Percentiles rank a stretch among this genome's conserved stretches.
phyloP scores from a whole-genome alignment of 1,284 basidiomycete species.

The Melampsora occidentalis region DNA sequence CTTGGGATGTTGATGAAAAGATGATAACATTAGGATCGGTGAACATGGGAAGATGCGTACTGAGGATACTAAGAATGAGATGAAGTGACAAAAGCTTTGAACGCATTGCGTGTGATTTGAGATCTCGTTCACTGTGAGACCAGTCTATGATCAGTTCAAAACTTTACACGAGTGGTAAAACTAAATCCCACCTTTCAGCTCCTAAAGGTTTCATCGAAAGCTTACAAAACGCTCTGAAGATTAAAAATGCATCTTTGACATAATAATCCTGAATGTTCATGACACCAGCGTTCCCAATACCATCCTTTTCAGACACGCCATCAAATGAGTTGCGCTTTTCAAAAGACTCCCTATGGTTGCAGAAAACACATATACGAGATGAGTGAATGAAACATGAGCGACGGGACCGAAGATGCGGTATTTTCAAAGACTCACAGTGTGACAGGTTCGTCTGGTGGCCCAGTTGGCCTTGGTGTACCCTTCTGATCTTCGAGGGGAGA shows the following conservation, averaged over 20 bases:
- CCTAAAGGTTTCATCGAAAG: slow-evolving; percentile 95
- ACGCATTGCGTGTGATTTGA: slow-evolving; percentile 91
- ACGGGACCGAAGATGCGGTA: not conserved
- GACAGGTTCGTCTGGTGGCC: slow-evolving; percentile 28
- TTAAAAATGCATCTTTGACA: slow-evolving; percentile 92
- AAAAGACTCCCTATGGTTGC: slow-evolving; percentile 48
- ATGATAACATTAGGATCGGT: slow-evolving; percentile 80
- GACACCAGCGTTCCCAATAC: slow-evolving; percentile 47
- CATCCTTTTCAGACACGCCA: slow-evolving; percentile 45
- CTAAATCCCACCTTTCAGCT: slow-evolving; percentile 68
- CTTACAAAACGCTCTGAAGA: slow-evolving; percentile 92
- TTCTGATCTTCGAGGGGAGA: not conserved
- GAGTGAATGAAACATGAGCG: slow-evolving; percentile 15
- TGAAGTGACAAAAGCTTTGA: slow-evolving; percentile 90
- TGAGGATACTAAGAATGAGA: slow-evolving; percentile 84
- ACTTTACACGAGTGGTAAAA: slow-evolving; percentile 11
- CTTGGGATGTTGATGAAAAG: slow-evolving; percentile 77
- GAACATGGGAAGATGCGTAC: slow-evolving; percentile 83
- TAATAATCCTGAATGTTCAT: slow-evolving; percentile 66
- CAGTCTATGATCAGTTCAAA: slow-evolving; percentile 1
- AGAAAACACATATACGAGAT: slow-evolving; percentile 6
- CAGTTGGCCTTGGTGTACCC: not conserved
- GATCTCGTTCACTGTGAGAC: slow-evolving; percentile 72
- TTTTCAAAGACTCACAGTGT: slow-evolving; percentile 28
- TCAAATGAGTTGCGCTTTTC: slow-evolving; percentile 48